Conservation (phyloP, 1,284 basidiomycete genomes). For the Irpex lacteus region DNA sequence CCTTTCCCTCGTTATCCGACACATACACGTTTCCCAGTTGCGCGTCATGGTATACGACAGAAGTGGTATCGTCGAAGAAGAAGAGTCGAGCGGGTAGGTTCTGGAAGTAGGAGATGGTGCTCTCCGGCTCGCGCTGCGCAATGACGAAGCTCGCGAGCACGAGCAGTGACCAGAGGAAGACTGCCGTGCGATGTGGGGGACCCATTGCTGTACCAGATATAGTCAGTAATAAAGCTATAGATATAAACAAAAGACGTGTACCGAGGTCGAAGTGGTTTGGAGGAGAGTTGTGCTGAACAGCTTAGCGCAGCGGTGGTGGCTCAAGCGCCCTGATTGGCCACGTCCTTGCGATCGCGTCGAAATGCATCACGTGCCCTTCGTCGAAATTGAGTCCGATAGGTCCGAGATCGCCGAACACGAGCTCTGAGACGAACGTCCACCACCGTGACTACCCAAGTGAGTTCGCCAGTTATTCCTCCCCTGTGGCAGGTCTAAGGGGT, state of each 20-base stretch:
- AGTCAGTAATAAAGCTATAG: background rate
- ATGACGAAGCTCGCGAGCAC: slow-evolving; percentile 24
- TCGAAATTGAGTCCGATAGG: too few relatives aligned
- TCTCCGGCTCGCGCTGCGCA: slow-evolving; percentile 39
- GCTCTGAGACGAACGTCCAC: too few relatives aligned
- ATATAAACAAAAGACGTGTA: background rate
- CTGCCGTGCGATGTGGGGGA: slow-evolving; percentile 31
- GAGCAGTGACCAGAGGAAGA: slow-evolving; percentile 32
- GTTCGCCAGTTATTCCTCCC: too few relatives aligned
- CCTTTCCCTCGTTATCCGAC: slow-evolving; percentile 88
- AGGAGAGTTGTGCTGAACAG: background rate
- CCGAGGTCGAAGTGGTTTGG: background rate
- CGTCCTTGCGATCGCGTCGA: background rate
- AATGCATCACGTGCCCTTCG: too few relatives aligned
- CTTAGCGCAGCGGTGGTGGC: background rate
- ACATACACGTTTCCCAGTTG: slow-evolving; percentile 69
- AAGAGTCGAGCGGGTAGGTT: slow-evolving; percentile 83
- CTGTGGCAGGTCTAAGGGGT: too few relatives aligned
- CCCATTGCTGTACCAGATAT: slow-evolving; percentile 28
- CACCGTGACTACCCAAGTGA: too few relatives aligned
- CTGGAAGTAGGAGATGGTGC: slow-evolving; percentile 48
- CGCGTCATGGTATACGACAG: slow-evolving; percentile 82
- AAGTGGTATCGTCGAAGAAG: slow-evolving; percentile 90
- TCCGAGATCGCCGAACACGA: too few relatives aligned
- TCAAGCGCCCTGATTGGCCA: background rate